These are phyloP conservation scores for Collybia sordida DNA, from an alignment of 768 basidiomycete genomes.

Conservation along the genomic window DNA sequence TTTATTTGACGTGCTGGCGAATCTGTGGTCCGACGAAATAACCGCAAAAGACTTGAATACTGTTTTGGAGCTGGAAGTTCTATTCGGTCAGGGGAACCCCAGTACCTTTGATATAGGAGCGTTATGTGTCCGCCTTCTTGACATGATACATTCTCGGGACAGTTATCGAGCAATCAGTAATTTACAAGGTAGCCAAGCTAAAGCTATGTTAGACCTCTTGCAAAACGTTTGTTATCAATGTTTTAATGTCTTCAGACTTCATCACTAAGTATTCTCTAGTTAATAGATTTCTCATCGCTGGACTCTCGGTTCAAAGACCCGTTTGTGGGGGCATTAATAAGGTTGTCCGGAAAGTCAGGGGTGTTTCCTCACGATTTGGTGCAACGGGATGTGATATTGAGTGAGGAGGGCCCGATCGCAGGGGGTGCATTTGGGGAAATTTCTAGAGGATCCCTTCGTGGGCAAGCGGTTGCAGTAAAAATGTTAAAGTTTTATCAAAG, in stretches of 20 bases:
- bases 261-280: constrained; percentile 7
- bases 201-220: constrained; percentile 22
- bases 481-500: constrained; percentile 20
- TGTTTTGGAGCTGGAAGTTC: too few species aligned
- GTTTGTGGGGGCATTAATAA: constrained; percentile 18
- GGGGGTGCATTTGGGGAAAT: constrained; percentile 28
- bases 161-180: constrained; percentile 14
- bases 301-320: constrained; percentile 9
- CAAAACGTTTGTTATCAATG: constrained; percentile 9
- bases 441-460: constrained; percentile 13
- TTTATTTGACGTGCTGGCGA: too few species aligned
- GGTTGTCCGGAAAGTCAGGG: constrained; percentile 22
- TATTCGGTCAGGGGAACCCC: too few species aligned
- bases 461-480: constrained; percentile 3
- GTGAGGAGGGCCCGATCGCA: constrained; percentile 8
- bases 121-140: constrained; percentile 10
- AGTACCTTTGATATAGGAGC: constrained; percentile 4
- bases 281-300: constrained; percentile 17
- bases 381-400: constrained; percentile 8
- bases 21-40: too few species aligned
- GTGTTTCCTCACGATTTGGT: constrained; percentile 26
- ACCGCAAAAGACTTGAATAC: too few species aligned
- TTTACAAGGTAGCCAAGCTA: constrained; percentile 13
- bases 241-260: neutral
- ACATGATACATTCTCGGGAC: constrained; percentile 12